Percentiles rank a stretch among this genome's conserved stretches.
These are phyloP conservation scores for Clarireedia paspali DNA, from an alignment of 2,329 filamentous ascomycete species.

Conservation along the genomic window DNA sequence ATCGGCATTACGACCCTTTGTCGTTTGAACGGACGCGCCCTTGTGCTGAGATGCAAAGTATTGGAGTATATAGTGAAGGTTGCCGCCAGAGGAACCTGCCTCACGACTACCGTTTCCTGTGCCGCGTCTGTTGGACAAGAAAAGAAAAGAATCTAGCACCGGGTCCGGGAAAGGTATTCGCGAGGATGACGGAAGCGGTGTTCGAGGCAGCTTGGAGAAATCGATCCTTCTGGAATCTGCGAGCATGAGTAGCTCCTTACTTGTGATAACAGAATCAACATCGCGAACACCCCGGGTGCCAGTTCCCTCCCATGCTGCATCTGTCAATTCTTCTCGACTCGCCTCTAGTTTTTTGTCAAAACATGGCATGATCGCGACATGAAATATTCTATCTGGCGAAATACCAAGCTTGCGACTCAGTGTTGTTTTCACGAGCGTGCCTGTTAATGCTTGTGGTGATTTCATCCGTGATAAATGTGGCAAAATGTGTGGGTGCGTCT, in stretches of 20 bases:
- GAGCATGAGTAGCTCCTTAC: conserved; percentile 86
- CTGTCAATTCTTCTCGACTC: conserved; percentile 84
- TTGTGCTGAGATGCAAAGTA: conserved; percentile 64
- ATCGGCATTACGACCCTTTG: conserved; percentile 79
- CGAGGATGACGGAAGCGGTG: conserved; percentile 39
- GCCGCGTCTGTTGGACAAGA: conserved; percentile 41
- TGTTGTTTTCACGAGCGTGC: conserved; percentile 82
- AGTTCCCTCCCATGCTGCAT: conserved; percentile 59
- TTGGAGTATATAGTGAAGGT: conserved; percentile 76
- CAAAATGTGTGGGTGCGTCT: conserved; percentile 89
- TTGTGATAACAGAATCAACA: conserved; percentile 97
- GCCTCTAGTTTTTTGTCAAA: conserved; percentile 99
- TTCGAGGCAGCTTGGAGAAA: conserved; percentile 64
- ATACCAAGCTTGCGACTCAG: conserved; percentile 67
- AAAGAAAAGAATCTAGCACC: conserved; percentile 65
- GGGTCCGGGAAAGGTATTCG: conserved; percentile 64
- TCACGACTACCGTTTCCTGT: conserved; percentile 39
- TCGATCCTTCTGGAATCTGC: conserved; percentile 71
- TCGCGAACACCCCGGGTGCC: conserved; percentile 61
- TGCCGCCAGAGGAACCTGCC: conserved; percentile 80
- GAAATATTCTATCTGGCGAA: conserved; percentile 77
- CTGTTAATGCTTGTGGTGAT: conserved; percentile 86
- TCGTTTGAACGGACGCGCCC: conserved; percentile 62
- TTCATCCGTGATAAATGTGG: conserved; percentile 88
- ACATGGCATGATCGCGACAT: conserved; percentile 93